Conservation (phyloP, 2,329 filamentous ascomycete genomes). For the Colletotrichum sojae region DNA sequence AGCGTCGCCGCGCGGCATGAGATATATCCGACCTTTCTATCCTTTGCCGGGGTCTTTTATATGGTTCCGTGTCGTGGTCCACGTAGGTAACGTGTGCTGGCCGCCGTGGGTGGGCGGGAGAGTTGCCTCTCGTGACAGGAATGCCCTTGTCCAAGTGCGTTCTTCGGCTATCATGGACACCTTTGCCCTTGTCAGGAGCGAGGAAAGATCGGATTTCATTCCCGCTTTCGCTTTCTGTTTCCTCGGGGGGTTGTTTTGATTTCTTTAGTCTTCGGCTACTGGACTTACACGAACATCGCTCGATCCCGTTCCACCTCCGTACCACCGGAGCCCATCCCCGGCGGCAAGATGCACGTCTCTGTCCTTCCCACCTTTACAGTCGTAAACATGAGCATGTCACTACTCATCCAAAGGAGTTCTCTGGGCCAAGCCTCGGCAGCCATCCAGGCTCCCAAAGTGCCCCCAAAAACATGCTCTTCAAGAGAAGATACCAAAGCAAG, state of each 20-base stretch:
- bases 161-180: slow-evolving; percentile 1
- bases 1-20: slow-evolving; percentile 8
- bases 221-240: slow-evolving; percentile 6
- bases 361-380: no score
- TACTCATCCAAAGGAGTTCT: no score
- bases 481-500: neutral
- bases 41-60: neutral
- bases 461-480: neutral
- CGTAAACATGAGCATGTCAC: no score
- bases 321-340: no score
- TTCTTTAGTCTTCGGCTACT: neutral
- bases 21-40: slow-evolving; percentile 7
- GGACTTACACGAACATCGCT: no score
- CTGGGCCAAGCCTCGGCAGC: neutral
- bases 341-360: no score
- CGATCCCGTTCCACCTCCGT: no score
- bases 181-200: neutral
- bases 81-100: neutral
- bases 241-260: neutral
- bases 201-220: neutral
- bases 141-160: neutral
- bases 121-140: slow-evolving; percentile 7
- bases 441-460: neutral
- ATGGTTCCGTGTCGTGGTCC: neutral
- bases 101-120: neutral